A percentile compares a stretch with the other conserved stretches of the same genome.
Evolutionary conservation across 148 eudicot genomes (phyloP).

Genomic region (Rhododendron ovatum): DNA sequence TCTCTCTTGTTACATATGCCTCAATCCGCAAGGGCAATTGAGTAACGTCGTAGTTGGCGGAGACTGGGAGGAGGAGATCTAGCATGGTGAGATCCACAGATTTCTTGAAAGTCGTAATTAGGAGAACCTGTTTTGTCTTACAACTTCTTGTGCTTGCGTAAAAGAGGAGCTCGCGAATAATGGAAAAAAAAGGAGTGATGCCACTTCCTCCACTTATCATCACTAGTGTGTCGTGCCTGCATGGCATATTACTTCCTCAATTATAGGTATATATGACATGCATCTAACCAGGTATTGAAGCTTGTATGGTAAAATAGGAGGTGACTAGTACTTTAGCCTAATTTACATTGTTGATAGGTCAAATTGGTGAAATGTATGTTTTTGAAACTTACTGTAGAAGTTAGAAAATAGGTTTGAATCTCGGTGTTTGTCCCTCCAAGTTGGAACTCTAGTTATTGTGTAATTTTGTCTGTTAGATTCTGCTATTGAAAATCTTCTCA

Average conservation of each 20-base stretch:
- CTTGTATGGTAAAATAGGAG: not conserved
- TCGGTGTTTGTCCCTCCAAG: not conserved
- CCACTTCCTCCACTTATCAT: slow-evolving; percentile 90
- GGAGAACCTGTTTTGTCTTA: slow-evolving; percentile 46
- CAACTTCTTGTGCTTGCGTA: slow-evolving; percentile 22
- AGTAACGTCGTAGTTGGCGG: slow-evolving; percentile 29
- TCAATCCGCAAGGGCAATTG: slow-evolving; percentile 44
- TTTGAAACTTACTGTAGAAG: not conserved
- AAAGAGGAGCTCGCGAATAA: slow-evolving; percentile 57
- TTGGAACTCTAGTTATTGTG: not conserved
- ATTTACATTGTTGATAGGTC: not conserved
- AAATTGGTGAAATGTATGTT: not conserved
- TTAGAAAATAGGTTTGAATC: not conserved
- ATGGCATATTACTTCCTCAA: not conserved
- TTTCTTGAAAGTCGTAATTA: slow-evolving; percentile 57
- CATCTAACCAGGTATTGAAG: not conserved
- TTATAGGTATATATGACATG: not conserved
- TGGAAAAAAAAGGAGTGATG: slow-evolving; percentile 71
- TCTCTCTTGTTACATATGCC: slow-evolving; percentile 66
- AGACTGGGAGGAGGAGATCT: slow-evolving; percentile 39
- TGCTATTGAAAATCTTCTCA: not conserved
- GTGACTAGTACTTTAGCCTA: not conserved
- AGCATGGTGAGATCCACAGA: slow-evolving; percentile 49
- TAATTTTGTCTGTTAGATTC: not conserved
- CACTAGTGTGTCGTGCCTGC: slow-evolving; percentile 69